Evolutionary conservation across 305 asterid species (phyloP).

Genomic region (Fraxinus dipetala): DNA sequence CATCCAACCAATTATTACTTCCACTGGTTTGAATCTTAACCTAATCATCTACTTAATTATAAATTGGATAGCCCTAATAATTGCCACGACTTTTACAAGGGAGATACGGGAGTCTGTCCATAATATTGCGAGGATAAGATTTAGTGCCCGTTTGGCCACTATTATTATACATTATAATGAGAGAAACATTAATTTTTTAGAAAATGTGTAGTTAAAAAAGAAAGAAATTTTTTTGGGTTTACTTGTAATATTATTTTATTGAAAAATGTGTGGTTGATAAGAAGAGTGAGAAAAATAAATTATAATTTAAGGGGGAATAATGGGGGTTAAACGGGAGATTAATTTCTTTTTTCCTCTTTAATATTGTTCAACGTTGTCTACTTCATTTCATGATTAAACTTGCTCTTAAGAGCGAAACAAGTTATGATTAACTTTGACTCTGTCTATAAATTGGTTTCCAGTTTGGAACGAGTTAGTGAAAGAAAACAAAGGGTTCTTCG

Average conservation of each 20-base stretch:
- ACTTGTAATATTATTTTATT: no score
- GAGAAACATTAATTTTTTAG: no score
- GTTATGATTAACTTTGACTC: neutral
- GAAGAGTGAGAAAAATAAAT: no score
- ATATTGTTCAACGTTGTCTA: neutral
- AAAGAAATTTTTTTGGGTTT: no score
- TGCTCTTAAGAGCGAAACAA: neutral
- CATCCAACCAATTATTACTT: constrained; percentile 42
- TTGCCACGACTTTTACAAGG: neutral
- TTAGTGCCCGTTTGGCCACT: no score
- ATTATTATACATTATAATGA: no score
- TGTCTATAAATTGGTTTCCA: constrained; percentile 13
- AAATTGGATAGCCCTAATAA: neutral
- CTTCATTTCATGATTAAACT: no score
- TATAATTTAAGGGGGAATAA: no score
- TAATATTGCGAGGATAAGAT: neutral
- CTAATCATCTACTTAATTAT: neutral
- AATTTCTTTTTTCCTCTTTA: neutral
- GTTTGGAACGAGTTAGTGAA: constrained; percentile 50
- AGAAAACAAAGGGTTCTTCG: constrained; percentile 43
- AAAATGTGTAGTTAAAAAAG: no score
- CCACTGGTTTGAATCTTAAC: constrained; percentile 32
- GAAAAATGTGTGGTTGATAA: no score
- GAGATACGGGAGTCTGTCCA: neutral
- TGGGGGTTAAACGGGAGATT: no score